Conservation (phyloP, 352 stramenopile genomes). For the Phytophthora pisi region DNA sequence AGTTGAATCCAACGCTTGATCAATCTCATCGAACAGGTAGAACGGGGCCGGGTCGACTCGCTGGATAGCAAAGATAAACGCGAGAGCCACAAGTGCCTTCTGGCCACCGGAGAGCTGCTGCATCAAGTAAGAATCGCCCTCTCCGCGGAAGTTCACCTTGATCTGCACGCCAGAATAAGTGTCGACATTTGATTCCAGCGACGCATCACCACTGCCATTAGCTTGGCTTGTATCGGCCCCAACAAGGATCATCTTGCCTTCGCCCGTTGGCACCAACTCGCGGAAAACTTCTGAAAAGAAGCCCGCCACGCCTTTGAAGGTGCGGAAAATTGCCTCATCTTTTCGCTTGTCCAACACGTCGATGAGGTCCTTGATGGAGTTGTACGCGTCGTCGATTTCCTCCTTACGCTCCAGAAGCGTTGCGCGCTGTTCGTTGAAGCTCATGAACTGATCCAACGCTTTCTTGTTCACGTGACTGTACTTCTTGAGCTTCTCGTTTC, state of each 20-base stretch:
- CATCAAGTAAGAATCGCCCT: constrained; percentile 98
- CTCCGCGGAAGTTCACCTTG: constrained; percentile 96
- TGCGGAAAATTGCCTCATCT: constrained; percentile 98
- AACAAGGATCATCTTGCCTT: constrained; percentile 97
- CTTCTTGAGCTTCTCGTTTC: constrained; percentile 97
- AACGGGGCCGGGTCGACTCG: constrained; percentile 99
- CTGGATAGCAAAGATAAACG: constrained; percentile 99
- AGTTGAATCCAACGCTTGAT: constrained; percentile 99
- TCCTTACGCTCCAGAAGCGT: constrained; percentile 94
- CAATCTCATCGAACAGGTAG: constrained; percentile 99
- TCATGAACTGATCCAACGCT: constrained; percentile 99
- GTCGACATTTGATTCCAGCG: constrained; percentile 69
- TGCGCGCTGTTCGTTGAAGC: constrained; percentile 94
- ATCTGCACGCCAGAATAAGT: constrained; percentile 98
- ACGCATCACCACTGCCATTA: constrained; percentile 21
- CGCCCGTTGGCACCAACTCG: constrained; percentile 97
- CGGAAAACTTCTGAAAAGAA: constrained; percentile 99
- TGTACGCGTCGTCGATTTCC: constrained; percentile 96
- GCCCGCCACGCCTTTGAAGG: constrained; percentile 97
- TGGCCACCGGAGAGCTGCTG: constrained; percentile 99
- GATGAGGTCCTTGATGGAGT: constrained; percentile 88
- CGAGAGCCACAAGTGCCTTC: constrained; percentile 98
- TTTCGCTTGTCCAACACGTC: constrained; percentile 96
- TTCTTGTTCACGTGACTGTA: constrained; percentile 99
- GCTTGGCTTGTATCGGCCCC: constrained; percentile 64